phyloP scores from a whole-genome alignment of 257 asterid species.

The Osmanthus fragrans region DNA sequence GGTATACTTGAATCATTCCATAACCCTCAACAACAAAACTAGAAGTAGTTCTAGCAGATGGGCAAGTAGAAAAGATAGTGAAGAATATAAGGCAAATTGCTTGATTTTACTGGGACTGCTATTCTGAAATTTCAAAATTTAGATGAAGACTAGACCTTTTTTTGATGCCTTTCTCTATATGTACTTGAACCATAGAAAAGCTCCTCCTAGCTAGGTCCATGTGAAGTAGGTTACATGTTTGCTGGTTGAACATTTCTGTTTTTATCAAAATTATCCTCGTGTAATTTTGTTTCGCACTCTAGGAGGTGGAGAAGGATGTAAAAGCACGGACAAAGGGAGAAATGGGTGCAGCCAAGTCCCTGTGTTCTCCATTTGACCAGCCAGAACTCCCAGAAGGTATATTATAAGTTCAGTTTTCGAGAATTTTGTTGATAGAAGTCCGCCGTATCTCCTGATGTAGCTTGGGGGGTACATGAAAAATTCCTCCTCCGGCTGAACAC shows the following conservation, averaged over 20 bases:
- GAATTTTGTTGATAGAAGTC: not conserved
- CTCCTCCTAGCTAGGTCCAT: not conserved
- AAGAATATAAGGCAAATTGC: not conserved
- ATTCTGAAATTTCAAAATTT: not conserved
- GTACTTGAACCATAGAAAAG: not conserved
- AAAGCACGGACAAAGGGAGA: conserved; percentile 88
- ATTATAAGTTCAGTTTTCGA: not conserved
- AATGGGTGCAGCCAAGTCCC: conserved; percentile 88
- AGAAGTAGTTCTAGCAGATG: not conserved
- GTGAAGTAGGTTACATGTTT: not conserved
- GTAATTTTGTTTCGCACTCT: conserved; percentile 6
- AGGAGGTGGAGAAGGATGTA: conserved; percentile 94
- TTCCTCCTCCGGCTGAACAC: not conserved
- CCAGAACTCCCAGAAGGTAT: conserved; percentile 86
- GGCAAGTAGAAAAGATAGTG: not conserved
- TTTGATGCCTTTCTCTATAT: not conserved
- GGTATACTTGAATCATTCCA: not conserved
- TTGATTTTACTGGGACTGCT: not conserved
- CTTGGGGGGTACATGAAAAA: not conserved
- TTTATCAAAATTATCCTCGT: not conserved
- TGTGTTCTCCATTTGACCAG: conserved; percentile 89
- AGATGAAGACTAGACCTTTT: not conserved
- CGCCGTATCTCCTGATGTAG: not conserved
- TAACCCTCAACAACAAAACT: not conserved
- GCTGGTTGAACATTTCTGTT: not conserved